Evolutionary conservation across 148 eudicot species (phyloP).

Genomic region (Bassia scoparia): DNA sequence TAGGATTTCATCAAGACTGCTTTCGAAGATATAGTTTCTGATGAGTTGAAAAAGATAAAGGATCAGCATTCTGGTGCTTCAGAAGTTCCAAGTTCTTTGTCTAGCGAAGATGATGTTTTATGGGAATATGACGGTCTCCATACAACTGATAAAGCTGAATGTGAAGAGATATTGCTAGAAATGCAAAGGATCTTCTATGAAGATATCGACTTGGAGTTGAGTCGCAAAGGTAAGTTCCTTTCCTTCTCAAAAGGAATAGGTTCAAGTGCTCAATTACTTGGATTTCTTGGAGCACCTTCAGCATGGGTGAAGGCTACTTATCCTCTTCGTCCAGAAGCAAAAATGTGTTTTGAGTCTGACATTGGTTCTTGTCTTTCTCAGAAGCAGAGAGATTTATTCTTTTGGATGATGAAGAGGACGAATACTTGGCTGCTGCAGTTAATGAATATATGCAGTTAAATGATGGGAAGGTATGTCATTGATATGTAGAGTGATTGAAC

Average conservation of each 20-base stretch:
- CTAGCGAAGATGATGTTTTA: conserved; percentile 52
- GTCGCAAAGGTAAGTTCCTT: conserved; percentile 36
- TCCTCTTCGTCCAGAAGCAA: not conserved
- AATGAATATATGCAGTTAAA: conserved; percentile 78
- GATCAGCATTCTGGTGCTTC: conserved; percentile 32
- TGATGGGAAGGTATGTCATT: conserved; percentile 60
- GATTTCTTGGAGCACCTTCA: not conserved
- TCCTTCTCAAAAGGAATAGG: not conserved
- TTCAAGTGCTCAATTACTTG: not conserved
- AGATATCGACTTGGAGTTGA: conserved; percentile 43
- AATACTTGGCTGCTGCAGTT: conserved; percentile 74
- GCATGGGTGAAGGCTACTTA: not conserved
- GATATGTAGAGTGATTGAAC: not conserved
- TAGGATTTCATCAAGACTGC: conserved; percentile 65
- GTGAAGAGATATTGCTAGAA: conserved; percentile 84
- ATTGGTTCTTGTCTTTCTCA: conserved; percentile 30
- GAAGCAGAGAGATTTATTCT: conserved; percentile 38
- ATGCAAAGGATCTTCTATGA: conserved; percentile 94
- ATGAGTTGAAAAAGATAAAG: conserved; percentile 64
- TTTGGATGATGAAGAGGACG: conserved; percentile 91
- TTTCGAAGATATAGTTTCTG: conserved; percentile 68
- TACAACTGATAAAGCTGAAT: conserved; percentile 66
- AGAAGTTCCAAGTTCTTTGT: conserved; percentile 17
- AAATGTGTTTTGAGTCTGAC: conserved; percentile 17
- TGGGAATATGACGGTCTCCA: conserved; percentile 89